Evolutionary conservation across 1,284 basidiomycete species (phyloP).

Genomic region (Bondarzewia mesenterica): DNA sequence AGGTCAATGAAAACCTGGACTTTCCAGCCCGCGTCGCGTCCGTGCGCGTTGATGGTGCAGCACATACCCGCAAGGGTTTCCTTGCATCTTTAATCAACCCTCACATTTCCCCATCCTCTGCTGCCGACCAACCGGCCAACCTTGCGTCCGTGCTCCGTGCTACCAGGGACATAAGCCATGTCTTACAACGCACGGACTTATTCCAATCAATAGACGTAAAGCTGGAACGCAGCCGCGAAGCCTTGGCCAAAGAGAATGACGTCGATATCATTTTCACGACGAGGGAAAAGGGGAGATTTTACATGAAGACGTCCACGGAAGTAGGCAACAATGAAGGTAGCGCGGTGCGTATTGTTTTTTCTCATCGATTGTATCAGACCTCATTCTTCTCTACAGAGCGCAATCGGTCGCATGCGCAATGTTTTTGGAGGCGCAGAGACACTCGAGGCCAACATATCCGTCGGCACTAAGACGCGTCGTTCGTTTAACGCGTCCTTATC

Average conservation of each 20-base stretch:
- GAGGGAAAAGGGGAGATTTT: slow-evolving; percentile 73
- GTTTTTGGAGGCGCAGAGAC: slow-evolving; percentile 89
- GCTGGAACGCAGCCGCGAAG: slow-evolving; percentile 57
- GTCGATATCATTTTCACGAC: slow-evolving; percentile 84
- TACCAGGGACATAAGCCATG: slow-evolving; percentile 55
- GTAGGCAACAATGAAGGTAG: slow-evolving; percentile 91
- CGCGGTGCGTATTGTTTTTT: slow-evolving; percentile 50
- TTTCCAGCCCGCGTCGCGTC: slow-evolving; percentile 44
- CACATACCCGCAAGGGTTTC: slow-evolving; percentile 71
- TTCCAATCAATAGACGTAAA: slow-evolving; percentile 68
- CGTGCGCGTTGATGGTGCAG: slow-evolving; percentile 76
- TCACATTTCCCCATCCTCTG: slow-evolving; percentile 33
- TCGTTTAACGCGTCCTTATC: slow-evolving; percentile 68
- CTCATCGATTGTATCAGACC: not conserved
- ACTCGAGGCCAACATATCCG: slow-evolving; percentile 76
- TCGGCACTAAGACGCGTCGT: slow-evolving; percentile 84
- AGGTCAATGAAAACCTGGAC: slow-evolving; percentile 7
- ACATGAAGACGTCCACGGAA: slow-evolving; percentile 84
- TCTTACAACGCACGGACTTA: slow-evolving; percentile 66
- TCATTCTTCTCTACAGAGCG: slow-evolving; percentile 39
- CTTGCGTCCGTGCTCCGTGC: slow-evolving; percentile 63
- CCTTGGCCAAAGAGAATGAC: slow-evolving; percentile 54
- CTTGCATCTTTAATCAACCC: slow-evolving; percentile 74
- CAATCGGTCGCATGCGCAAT: slow-evolving; percentile 78
- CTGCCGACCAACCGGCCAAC: slow-evolving; percentile 16